Evolutionary conservation across 2,329 filamentous ascomycete genomes (phyloP).

Genomic region (Aureobasidium sp.): DNA sequence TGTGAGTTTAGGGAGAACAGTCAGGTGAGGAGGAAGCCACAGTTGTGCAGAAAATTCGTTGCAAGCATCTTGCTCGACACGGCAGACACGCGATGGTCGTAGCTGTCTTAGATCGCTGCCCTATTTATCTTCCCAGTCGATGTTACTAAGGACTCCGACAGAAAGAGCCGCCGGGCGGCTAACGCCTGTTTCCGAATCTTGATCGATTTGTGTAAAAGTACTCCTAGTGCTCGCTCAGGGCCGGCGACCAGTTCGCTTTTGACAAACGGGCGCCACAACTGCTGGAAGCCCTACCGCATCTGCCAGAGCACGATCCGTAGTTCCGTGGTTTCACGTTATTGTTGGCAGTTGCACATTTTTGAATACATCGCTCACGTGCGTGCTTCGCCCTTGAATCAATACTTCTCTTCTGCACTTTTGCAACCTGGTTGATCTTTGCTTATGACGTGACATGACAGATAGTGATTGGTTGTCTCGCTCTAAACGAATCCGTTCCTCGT

Average conservation of each 20-base stretch:
- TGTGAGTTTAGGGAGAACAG: background rate
- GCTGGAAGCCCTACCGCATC: background rate
- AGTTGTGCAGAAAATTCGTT: too few species aligned
- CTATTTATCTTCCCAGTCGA: background rate
- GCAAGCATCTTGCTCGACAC: too few species aligned
- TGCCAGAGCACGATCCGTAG: background rate
- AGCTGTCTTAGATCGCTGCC: too few species aligned
- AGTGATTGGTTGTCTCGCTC: background rate
- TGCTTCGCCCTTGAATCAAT: background rate
- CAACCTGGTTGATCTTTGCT: background rate
- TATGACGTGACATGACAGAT: background rate
- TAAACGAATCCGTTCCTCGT: background rate
- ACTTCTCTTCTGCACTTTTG: background rate
- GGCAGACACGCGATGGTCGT: too few species aligned
- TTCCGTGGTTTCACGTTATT: background rate
- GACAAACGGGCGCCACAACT: constrained; percentile 4
- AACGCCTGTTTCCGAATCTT: constrained; percentile 12
- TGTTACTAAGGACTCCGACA: background rate
- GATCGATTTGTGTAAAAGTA: background rate
- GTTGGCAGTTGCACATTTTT: background rate
- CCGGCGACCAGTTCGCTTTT: background rate
- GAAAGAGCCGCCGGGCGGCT: constrained; percentile 15
- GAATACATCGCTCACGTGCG: background rate
- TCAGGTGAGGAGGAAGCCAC: background rate
- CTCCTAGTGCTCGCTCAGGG: too few species aligned